Evolutionary conservation across 441 rosid genomes (phyloP).

Genomic region (Erodium texanum): DNA sequence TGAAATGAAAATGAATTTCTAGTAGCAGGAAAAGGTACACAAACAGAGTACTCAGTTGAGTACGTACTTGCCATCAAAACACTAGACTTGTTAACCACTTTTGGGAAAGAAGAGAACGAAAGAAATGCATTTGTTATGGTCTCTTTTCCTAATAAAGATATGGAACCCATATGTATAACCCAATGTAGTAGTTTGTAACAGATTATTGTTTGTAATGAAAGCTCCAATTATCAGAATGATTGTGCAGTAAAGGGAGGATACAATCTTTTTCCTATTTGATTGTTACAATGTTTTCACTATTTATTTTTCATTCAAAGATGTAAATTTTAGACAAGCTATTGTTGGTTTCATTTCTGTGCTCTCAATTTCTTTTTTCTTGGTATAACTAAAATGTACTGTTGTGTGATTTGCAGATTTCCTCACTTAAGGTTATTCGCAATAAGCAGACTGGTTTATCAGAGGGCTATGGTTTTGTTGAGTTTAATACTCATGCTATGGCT

Average conservation of each 20-base stretch:
- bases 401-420: constrained; percentile 43
- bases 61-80: not conserved
- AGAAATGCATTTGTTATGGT: constrained; percentile 4
- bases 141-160: not conserved
- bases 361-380: too few species aligned
- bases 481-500: constrained; percentile 59
- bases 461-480: constrained; percentile 92
- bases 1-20: not conserved
- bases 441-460: constrained; percentile 75
- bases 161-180: not conserved
- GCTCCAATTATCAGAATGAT: not conserved
- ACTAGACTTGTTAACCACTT: not conserved
- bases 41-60: not conserved
- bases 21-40: not conserved
- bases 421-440: constrained; percentile 81
- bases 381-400: not conserved
- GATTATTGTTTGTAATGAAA: not conserved
- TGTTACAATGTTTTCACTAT: not conserved
- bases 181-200: not conserved
- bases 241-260: not conserved
- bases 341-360: too few species aligned
- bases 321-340: not conserved
- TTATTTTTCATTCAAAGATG: not conserved
- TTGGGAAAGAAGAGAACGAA: not conserved
- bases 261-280: not conserved